Conservation (phyloP, 129 eudicot genomes). For the Silybum marianum region DNA sequence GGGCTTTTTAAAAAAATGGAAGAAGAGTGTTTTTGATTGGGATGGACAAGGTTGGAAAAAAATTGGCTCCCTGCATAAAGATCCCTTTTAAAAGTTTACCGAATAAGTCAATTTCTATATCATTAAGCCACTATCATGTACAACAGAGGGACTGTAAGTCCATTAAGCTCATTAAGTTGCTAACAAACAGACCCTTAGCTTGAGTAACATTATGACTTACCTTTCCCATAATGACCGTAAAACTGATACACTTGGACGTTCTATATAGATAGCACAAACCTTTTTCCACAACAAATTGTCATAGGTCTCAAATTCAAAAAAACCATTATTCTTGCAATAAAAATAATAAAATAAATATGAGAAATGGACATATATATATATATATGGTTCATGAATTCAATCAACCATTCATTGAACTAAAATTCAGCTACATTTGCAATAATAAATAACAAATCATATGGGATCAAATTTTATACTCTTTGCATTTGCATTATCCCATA, state of each 20-base stretch:
- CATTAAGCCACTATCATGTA: too few species aligned
- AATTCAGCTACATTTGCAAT: constrained; percentile 12
- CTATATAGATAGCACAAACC: neutral
- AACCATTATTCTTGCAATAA: neutral
- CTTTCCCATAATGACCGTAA: neutral
- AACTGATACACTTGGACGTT: neutral
- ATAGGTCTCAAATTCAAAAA: too few species aligned
- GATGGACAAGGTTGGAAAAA: too few species aligned
- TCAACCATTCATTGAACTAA: constrained; percentile 20
- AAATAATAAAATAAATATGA: neutral
- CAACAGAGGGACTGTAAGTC: too few species aligned
- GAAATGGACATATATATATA: neutral
- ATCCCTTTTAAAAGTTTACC: too few species aligned
- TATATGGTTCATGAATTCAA: constrained; percentile 13
- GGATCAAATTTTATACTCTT: constrained; percentile 18
- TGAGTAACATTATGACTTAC: neutral
- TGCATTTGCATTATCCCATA: constrained; percentile 32
- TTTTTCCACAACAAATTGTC: too few species aligned
- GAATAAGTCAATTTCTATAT: too few species aligned
- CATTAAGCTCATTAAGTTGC: too few species aligned
- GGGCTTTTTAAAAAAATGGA: too few species aligned
- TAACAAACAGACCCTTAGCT: neutral
- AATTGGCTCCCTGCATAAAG: neutral
- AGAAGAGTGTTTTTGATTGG: too few species aligned
- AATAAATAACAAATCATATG: neutral